phyloP scores from a whole-genome alignment of 2,329 filamentous ascomycete genomes.

The Arthrinium puccinioides region DNA sequence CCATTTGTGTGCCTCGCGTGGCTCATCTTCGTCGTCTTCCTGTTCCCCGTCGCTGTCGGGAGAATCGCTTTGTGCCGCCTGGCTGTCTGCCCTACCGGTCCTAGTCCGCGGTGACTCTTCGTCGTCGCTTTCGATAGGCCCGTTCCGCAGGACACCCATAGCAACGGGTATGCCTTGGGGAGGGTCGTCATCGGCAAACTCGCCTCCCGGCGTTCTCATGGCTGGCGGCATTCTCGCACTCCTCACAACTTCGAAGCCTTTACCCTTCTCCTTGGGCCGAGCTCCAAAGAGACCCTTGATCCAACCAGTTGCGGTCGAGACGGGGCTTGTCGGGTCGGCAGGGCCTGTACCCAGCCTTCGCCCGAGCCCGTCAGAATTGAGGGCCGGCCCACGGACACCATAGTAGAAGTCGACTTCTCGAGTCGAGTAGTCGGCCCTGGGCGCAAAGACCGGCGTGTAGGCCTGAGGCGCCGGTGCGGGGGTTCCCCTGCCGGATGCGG shows the following conservation, averaged over 20 bases:
- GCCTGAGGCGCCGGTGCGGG: slow-evolving; percentile 34
- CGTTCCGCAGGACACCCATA: slow-evolving; percentile 50
- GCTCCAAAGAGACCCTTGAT: slow-evolving; percentile 71
- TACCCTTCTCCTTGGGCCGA: slow-evolving; percentile 89
- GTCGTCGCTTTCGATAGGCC: slow-evolving; percentile 59
- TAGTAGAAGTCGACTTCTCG: slow-evolving; percentile 98
- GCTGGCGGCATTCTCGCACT: slow-evolving; percentile 80
- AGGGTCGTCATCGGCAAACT: slow-evolving; percentile 59
- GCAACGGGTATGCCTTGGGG: slow-evolving; percentile 60
- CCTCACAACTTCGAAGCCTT: slow-evolving; percentile 93
- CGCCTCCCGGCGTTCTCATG: slow-evolving; percentile 49
- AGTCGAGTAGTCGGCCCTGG: slow-evolving; percentile 79
- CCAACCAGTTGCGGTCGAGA: slow-evolving; percentile 86
- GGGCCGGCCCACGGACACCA: slow-evolving; percentile 77
- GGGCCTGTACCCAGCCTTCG: slow-evolving; percentile 88
- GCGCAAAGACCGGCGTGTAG: slow-evolving; percentile 37
- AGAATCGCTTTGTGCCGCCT: slow-evolving; percentile 29
- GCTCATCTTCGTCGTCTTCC: slow-evolving; percentile 34
- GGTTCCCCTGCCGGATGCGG: slow-evolving; percentile 35
- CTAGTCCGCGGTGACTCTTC: slow-evolving; percentile 32
- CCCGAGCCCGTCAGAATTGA: slow-evolving; percentile 74
- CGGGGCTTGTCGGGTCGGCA: slow-evolving; percentile 86
- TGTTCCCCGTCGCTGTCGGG: slow-evolving; percentile 38
- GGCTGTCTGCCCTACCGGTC: slow-evolving; percentile 22
- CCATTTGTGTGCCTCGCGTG: slow-evolving; percentile 22